Percentiles rank a stretch among this genome's conserved stretches.
Conservation (phyloP, 768 basidiomycete genomes). For the Boletus rufocinnamomeus region DNA sequence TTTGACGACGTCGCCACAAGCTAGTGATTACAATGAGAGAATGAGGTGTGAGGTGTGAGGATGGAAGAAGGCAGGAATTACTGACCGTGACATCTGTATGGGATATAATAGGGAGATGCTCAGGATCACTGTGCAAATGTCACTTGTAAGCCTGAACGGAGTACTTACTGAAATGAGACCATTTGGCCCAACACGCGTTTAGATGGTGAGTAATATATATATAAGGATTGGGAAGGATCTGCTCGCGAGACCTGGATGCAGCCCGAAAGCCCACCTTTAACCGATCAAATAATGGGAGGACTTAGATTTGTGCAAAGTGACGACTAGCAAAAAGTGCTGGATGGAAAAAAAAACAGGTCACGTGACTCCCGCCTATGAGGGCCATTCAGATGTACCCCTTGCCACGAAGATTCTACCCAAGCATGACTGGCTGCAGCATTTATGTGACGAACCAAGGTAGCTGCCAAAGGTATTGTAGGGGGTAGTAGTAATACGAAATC, state of each 20-base stretch:
- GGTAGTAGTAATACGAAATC: no score
- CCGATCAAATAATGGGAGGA: not conserved
- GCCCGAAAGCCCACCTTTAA: not conserved
- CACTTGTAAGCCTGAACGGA: not conserved
- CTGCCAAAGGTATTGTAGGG: no score
- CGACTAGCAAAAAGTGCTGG: not conserved
- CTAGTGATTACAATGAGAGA: conserved; percentile 37
- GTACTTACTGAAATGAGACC: conserved; percentile 74
- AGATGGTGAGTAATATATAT: not conserved
- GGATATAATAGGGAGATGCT: conserved; percentile 9
- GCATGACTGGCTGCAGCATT: no score
- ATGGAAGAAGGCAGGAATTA: not conserved
- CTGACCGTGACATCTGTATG: conserved; percentile 69
- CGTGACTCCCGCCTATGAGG: not conserved
- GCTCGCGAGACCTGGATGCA: not conserved
- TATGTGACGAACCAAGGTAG: no score
- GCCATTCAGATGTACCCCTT: no score
- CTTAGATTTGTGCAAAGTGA: not conserved
- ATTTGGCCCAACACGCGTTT: conserved; percentile 34
- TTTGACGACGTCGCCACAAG: conserved; percentile 84
- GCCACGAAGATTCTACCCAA: no score
- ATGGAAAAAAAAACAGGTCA: not conserved
- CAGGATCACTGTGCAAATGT: not conserved
- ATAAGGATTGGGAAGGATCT: not conserved
- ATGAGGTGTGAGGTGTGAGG: not conserved